These are phyloP conservation scores for Nothophoma quercina DNA, from an alignment of 2,329 filamentous ascomycete genomes.

Conservation along the genomic window DNA sequence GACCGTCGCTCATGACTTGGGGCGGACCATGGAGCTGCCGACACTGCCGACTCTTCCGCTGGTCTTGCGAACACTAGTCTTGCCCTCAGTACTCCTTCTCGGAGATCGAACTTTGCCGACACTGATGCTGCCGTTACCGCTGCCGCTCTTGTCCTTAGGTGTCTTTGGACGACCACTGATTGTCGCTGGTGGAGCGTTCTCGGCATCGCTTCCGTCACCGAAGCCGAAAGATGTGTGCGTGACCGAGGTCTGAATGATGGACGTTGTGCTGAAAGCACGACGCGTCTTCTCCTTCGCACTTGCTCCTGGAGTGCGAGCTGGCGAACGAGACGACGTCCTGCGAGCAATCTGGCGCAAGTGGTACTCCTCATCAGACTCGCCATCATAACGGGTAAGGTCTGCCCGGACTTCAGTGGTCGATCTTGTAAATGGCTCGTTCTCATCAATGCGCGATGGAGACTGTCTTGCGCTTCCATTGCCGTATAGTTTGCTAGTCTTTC, in stretches of 20 bases:
- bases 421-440: constrained; percentile 59
- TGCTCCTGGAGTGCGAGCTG: constrained; percentile 62
- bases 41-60: constrained; percentile 60
- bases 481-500: constrained; percentile 83
- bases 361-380: constrained; percentile 82
- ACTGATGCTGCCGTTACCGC: constrained; percentile 48
- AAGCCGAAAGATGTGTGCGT: constrained; percentile 45
- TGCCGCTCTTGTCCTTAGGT: constrained; percentile 52
- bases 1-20: constrained; percentile 37
- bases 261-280: constrained; percentile 76
- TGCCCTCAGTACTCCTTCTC: constrained; percentile 57
- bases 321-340: constrained; percentile 71
- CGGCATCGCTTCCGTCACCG: constrained; percentile 55
- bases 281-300: constrained; percentile 67
- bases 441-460: constrained; percentile 52
- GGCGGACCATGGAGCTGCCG: constrained; percentile 42
- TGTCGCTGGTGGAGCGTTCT: constrained; percentile 50
- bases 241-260: constrained; percentile 56
- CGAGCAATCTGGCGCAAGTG: constrained; percentile 70
- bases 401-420: constrained; percentile 66
- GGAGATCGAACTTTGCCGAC: constrained; percentile 55
- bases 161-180: constrained; percentile 53
- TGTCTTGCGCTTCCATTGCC: constrained; percentile 58
- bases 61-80: constrained; percentile 59
- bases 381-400: constrained; percentile 64